Base-by-base conservation (phyloP, 805 yeast genomes). In the Kurtzmaniella cleridarum region DNA sequence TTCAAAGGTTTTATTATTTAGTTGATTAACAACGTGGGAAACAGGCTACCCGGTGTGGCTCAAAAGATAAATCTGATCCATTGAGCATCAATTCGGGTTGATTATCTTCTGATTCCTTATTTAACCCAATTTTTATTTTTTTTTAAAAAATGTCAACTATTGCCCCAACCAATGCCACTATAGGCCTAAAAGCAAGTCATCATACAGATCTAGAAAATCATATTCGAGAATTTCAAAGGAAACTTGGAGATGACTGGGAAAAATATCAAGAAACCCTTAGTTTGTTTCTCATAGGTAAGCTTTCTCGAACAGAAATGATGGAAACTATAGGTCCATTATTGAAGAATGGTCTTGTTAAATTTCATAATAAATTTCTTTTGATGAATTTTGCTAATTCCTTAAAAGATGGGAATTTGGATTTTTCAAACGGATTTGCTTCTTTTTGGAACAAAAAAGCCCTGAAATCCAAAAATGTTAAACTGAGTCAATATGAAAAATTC, bases 341-440 rank as follows among this genome's bases (percentile, higher is more conserved):
- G 37, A 64, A 59, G 37, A 54, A 52, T 47, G 61, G 63, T 15
- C 66, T 79, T 36, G 55, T 76, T 29, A 68, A 79, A 40, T 74
- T 81, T 67, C 98, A 93, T 62, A 91, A 91, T 62, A 88, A 85
- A 54, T 68, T 91, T 33, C 62, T 91, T 32, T 67, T 91, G 40
- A 79, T 95, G 12, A 83, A 87, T 54, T 69, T 90, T 46, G 89
- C 96, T 17, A 91, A 90, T 59, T 76, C 96, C 4, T 67, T 87
- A 40, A 73, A 87, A 41, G 93, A 84, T 44, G 78, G 81, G 14
- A 88, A 93, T 0, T 66, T 73, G 5, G 87, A 79, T 47, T 64
- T 65, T 42, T 61, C 64, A 32, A 60, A 67, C 36, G 71, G 66
- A 37, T 57, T 69, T 39, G 62, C 74, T 18, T 52, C 62, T 12